Evolutionary conservation across 495 filamentous ascomycete species (phyloP).

Genomic region (Oidiodendron maius): DNA sequence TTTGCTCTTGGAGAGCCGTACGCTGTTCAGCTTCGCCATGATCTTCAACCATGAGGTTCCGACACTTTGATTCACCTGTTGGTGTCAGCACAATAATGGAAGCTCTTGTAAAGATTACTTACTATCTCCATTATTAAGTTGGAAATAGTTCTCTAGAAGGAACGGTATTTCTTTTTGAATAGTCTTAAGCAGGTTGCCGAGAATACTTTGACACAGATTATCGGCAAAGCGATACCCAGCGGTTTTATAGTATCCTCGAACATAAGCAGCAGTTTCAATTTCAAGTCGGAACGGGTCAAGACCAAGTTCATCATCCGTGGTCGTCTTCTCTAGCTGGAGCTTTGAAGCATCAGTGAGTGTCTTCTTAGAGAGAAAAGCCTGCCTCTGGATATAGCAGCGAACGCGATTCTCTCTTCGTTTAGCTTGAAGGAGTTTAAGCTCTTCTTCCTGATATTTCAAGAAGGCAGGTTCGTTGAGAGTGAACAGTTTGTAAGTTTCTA

Average conservation of each 20-base stretch:
- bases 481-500: constrained; percentile 13
- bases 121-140: constrained; percentile 2
- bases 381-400: background rate
- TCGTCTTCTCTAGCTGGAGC: constrained; percentile 19
- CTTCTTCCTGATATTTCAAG: background rate
- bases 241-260: constrained; percentile 47
- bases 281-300: constrained; percentile 41
- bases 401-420: constrained; percentile 2
- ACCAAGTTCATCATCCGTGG: constrained; percentile 23
- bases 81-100: background rate
- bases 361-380: background rate
- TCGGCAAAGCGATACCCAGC: constrained; percentile 45
- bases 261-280: constrained; percentile 40
- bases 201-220: constrained; percentile 37
- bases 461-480: constrained; percentile 16
- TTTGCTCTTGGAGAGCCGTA: background rate
- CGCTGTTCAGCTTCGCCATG: background rate
- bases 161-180: constrained; percentile 25
- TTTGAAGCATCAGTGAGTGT: constrained; percentile 14
- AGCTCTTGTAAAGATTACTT: background rate
- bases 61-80: background rate
- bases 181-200: constrained; percentile 35
- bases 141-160: constrained; percentile 35
- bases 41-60: background rate
- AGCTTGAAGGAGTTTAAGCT: constrained; percentile 1